Evolutionary conservation across 495 filamentous ascomycete species (phyloP), one percentile per base, ranked within the genome.

Genomic region (Clohesyomyces aquaticus): DNA sequence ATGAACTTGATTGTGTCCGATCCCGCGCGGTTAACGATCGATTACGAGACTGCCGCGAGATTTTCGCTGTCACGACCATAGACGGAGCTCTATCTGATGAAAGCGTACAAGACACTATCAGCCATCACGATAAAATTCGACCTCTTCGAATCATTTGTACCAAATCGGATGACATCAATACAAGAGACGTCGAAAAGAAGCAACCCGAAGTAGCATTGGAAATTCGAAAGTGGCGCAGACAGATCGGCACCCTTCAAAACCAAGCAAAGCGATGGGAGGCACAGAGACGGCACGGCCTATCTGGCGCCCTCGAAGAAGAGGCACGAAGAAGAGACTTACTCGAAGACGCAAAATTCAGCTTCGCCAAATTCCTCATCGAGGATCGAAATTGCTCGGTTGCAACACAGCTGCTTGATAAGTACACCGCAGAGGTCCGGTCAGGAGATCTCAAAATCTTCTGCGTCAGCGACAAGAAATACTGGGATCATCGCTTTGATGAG

Each of bases 71-170:
- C 6, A 58, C 64, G 3, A 53, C 57, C 10, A 56, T 61, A n/a
- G 9, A 27, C 19, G 4, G 42, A 23, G 64, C 59, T 46, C 28
- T 53, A 3, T 27, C 45, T 8, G 64, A 67, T 38, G 16, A 28
- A 9, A 42, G 45, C 11, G 45, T 67, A 1, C 21, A 19, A n/a
- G 64, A 67, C 35, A 56, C 57, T 27, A 46, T 67, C 22, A 52
- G 53, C 16, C 43, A 45, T 23, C 64, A 67, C 56, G n/a, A n/a
- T n/a, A n/a, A n/a, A n/a, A n/a, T n/a, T n/a, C 64, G 64, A 12
- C 64, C 64, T n/a, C 29, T 67, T 14, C 58, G 53, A 2, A 67
- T 67, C 27, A 49, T 67, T 6, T 67, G 64, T 46, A 67, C 64
- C 14, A 61, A 62, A 26, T 62, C 64, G 11, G 64, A 62, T 21